phyloP scores from a whole-genome alignment of 805 yeast genomes.

The Candida taoyuanica region DNA sequence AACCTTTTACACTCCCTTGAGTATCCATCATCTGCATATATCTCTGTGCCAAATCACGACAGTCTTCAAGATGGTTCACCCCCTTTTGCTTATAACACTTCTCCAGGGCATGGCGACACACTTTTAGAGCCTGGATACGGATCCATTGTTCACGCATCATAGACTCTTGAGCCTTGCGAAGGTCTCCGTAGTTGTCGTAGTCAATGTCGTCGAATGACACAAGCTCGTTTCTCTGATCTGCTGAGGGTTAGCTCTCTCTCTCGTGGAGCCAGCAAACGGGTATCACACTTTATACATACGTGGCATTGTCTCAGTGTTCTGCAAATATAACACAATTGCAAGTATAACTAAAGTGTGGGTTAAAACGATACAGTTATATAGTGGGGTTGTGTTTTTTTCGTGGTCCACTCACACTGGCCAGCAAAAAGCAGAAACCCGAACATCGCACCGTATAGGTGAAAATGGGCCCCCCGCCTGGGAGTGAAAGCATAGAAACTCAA shows the following conservation, averaged over 20 bases:
- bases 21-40: slow-evolving; percentile 72
- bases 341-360: too few species aligned
- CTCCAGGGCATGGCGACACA: slow-evolving; percentile 69
- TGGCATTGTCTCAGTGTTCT: too few species aligned
- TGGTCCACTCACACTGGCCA: too few species aligned
- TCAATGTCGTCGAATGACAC: slow-evolving; percentile 83
- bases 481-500: too few species aligned
- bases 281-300: too few species aligned
- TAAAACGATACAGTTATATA: too few species aligned
- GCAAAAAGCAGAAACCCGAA: too few species aligned
- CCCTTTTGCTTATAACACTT: slow-evolving; percentile 61
- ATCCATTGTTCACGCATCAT: slow-evolving; percentile 78
- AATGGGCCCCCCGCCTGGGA: too few species aligned
- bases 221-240: slow-evolving; percentile 51
- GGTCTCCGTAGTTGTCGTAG: slow-evolving; percentile 58
- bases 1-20: slow-evolving; percentile 62
- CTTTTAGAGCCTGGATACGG: slow-evolving; percentile 59
- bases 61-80: slow-evolving; percentile 70
- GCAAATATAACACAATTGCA: too few species aligned
- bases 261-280: background rate
- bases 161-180: slow-evolving; percentile 71
- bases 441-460: too few species aligned
- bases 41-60: slow-evolving; percentile 71
- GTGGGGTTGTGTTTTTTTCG: too few species aligned
- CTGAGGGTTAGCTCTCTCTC: background rate